Evolutionary conservation across 2,329 filamentous ascomycete genomes (phyloP), one percentile per base, ranked within the genome.

Genomic region (Xylariaceae sp.): DNA sequence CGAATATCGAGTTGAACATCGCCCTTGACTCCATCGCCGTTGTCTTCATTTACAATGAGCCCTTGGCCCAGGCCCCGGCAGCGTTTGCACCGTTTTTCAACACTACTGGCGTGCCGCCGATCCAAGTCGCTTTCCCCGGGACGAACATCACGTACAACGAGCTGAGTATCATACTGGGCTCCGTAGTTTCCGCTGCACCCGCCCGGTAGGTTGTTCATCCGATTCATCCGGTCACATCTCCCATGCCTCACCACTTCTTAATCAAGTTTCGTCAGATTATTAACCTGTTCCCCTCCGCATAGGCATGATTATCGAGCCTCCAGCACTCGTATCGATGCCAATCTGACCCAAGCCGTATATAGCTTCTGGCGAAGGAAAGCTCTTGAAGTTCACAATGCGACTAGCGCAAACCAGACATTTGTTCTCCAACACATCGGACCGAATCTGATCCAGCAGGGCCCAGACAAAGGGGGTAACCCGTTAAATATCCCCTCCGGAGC

Each of bases 251-350:
- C n/a, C n/a, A n/a, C n/a, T n/a, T n/a, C n/a, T n/a, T n/a, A n/a
- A n/a, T n/a, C n/a, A n/a, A n/a, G n/a, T n/a, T n/a, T n/a, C n/a
- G n/a, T n/a, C n/a, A n/a, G n/a, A n/a, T n/a, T n/a, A n/a, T n/a
- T n/a, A n/a, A n/a, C n/a, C n/a, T n/a, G n/a, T n/a, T n/a, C n/a
- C n/a, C n/a, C n/a, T n/a, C n/a, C n/a, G n/a, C n/a, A n/a, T 40
- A 67, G 67, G 16, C 68, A 71, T 41, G 67, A 70, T 33, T 71
- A 71, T 49, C 53, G 67, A 14, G 56, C 19, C 5, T 31, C 40
- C 3, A 58, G 51, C 23, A 31, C 58, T 2, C 58, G 58, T 34
- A 46, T 69, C 33, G 63, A 69, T 34, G 59, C 62, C 2, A n/a
- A 58, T 17, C 60, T 70, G 6, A 65, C 63, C 45, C 61, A 64